Conservation (phyloP, 495 filamentous ascomycete species). For the Halenospora varia region DNA sequence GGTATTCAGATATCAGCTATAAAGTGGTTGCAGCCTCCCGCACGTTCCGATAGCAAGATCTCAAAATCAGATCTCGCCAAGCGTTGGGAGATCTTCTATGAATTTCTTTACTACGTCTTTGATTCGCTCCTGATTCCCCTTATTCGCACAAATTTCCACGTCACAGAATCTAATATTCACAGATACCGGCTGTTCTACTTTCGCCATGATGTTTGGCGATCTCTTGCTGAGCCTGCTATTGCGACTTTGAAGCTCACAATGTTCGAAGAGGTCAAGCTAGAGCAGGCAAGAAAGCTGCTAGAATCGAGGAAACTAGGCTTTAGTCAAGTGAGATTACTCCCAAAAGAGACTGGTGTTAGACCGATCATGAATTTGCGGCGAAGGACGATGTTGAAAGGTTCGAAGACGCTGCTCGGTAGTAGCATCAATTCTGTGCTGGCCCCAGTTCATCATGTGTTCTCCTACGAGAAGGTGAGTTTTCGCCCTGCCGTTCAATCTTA, state of each 20-base stretch:
- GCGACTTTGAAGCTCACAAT: conserved; percentile 63
- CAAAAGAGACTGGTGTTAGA: conserved; percentile 62
- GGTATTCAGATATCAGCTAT: conserved; percentile 54
- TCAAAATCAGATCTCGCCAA: conserved; percentile 72
- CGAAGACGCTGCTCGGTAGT: conserved; percentile 50
- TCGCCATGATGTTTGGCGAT: conserved; percentile 86
- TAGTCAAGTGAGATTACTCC: conserved; percentile 75
- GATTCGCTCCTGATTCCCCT: conserved; percentile 89
- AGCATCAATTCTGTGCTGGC: conserved; percentile 81
- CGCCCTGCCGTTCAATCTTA: neutral
- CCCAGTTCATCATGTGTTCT: conserved; percentile 73
- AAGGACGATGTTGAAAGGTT: conserved; percentile 49
- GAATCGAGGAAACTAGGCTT: conserved; percentile 63
- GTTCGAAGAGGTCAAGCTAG: conserved; percentile 71
- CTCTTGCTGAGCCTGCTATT: conserved; percentile 69
- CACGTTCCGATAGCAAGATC: conserved; percentile 38
- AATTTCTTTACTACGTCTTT: conserved; percentile 88
- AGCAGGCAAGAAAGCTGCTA: conserved; percentile 54
- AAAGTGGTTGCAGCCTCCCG: conserved; percentile 65
- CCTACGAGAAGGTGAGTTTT: conserved; percentile 64
- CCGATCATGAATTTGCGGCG: conserved; percentile 84
- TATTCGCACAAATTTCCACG: conserved; percentile 83
- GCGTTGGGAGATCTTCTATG: conserved; percentile 71
- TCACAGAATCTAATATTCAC: conserved; percentile 83
- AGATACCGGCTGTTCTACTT: conserved; percentile 88